Evolutionary conservation across 805 yeast genomes (phyloP).

Genomic region (Starmerella gropengiesseri): DNA sequence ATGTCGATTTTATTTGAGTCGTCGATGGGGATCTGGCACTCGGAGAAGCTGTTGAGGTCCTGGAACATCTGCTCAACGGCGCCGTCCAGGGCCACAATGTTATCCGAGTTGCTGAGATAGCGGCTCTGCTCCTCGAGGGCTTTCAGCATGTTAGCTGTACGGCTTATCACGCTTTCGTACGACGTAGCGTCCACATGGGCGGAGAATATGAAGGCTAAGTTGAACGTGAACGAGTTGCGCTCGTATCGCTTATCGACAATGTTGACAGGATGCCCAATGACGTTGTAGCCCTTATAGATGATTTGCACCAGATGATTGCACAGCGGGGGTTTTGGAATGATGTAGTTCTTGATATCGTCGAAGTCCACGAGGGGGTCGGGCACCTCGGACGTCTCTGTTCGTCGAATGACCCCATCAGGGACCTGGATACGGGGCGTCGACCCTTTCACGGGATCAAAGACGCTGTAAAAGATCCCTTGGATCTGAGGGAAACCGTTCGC

Average conservation of each 20-base stretch:
- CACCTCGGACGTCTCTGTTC: conserved; percentile 21
- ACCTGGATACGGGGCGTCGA: conserved; percentile 85
- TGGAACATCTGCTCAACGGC: conserved; percentile 83
- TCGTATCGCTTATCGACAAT: conserved; percentile 66
- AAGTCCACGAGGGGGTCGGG: conserved; percentile 49
- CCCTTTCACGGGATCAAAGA: conserved; percentile 92
- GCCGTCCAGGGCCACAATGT: conserved; percentile 50
- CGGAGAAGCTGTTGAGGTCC: conserved; percentile 89
- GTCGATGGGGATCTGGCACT: conserved; percentile 89
- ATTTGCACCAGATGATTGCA: conserved; percentile 74
- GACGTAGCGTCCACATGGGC: conserved; percentile 72
- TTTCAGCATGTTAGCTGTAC: conserved; percentile 79
- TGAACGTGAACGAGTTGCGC: conserved; percentile 85
- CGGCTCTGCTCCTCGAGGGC: conserved; percentile 84
- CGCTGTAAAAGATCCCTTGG: conserved; percentile 75
- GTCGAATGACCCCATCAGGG: conserved; percentile 54
- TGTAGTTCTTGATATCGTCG: conserved; percentile 75
- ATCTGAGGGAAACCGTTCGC: conserved; percentile 59
- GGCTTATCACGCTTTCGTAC: conserved; percentile 71
- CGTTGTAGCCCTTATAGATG: conserved; percentile 55
- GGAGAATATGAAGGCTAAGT: conserved; percentile 83
- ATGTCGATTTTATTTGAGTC: conserved; percentile 83
- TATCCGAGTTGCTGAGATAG: conserved; percentile 46
- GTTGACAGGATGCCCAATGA: conserved; percentile 83
- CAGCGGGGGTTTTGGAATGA: conserved; percentile 85